Evolutionary conservation across 345 rosid genomes (phyloP).

Genomic region (Salix arbutifolia): DNA sequence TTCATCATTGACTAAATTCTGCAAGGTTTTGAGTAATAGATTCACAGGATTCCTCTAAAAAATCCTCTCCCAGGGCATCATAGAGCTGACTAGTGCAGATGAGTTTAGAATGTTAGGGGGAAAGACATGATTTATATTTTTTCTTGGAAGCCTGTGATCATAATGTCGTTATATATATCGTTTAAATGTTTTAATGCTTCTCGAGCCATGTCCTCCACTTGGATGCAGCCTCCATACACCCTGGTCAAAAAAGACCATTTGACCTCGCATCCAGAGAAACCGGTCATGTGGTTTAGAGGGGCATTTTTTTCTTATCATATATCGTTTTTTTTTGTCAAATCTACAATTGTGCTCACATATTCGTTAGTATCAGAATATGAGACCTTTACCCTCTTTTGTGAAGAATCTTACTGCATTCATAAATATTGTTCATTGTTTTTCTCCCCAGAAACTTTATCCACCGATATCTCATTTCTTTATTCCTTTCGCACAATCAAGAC

Average conservation of each 20-base stretch:
- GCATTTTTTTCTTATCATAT: neutral
- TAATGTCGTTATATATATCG: neutral
- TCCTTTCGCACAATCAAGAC: neutral
- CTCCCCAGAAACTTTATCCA: neutral
- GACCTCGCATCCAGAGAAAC: neutral
- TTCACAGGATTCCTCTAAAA: neutral
- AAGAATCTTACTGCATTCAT: too few species aligned
- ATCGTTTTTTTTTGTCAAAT: neutral
- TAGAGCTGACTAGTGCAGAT: neutral
- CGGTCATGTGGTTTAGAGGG: conserved; percentile 9
- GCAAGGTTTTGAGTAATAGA: neutral
- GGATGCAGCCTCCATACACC: neutral
- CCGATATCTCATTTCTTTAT: neutral
- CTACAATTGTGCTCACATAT: neutral
- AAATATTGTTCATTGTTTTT: neutral
- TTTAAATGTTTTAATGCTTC: neutral
- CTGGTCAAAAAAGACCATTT: conserved; percentile 4
- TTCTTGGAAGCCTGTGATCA: neutral
- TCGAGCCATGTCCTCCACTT: neutral
- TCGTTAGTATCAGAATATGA: neutral
- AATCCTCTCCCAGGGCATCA: neutral
- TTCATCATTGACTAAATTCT: neutral
- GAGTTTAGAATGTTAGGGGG: neutral
- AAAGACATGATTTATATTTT: neutral
- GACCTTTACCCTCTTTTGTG: too few species aligned